Base-by-base conservation (phyloP, 768 basidiomycete species). In the Lactarius psammicola region DNA sequence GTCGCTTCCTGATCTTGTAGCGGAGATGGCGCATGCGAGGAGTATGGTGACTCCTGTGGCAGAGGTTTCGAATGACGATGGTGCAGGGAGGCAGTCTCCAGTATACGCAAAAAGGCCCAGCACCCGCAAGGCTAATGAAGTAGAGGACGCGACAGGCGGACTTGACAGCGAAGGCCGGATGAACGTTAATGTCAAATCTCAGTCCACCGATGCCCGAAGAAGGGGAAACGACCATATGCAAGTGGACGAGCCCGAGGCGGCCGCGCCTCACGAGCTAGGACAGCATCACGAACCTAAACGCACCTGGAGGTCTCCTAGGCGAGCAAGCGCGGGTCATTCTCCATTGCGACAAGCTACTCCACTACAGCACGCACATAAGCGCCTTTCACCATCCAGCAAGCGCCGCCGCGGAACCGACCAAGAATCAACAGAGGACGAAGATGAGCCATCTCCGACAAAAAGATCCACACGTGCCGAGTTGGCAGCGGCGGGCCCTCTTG, bases 61-160 rank as follows among this genome's bases (percentile, higher is more conserved):
- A 31, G 33, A 56, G 20, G 38, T 18, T 17, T 40, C 67, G 38
- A 56, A 31, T 17, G 42, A 58, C 36, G 40, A 36, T 30, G 30
- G 36, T n/a, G 59, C 26, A 53, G 60, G n/a, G 55, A 38, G 30
- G 34, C 7, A 20, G 11, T 66, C 68, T 55, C 55, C 44, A 3
- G 51, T 68, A 26, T 72, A 73, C 33, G 71, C 61, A 40, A 69
- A 63, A 30, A 74, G 71, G 33, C 31, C 71, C 68, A 46, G 62
- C 61, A 33, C 56, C 40, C 49, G 23, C n/a, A 73, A 65, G 51
- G 66, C 51, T 30, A 60, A 57, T 58, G 76, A 77, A 58, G 74
- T 71, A 10, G 76, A 76, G 46, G 70, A 72, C n/a, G 69, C 57
- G 5, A 65, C 74, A 5, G 63, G 64, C 13, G 20, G 68, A 20